Base-by-base conservation (phyloP, 805 yeast genomes). In the Saturnispora sekii region DNA sequence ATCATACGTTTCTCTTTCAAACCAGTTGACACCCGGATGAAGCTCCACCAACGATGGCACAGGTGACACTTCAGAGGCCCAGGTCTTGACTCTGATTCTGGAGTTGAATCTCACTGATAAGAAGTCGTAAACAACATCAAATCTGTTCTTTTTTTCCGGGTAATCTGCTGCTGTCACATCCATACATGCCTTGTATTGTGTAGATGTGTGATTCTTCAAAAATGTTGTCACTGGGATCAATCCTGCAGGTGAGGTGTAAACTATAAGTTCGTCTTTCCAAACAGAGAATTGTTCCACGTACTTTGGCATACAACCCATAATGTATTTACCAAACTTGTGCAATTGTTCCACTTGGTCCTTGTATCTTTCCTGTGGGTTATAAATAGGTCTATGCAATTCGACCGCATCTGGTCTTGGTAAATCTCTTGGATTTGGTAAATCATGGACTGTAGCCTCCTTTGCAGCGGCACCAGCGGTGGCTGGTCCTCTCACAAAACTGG, bases 141-240 rank as follows among this genome's bases (percentile, higher is more conserved):
- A 86, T 61, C 95, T 76, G 68, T 84, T 82, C 40, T 79, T 72
- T 67, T 94, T 78, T 11, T 85, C 71, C 33, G 95, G 95, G 63
- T 77, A 86, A 65, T 86, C 95, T 18, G 79, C 95, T 11, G 86
- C 94, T 30, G 95, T 86, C 46, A 86, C 75, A 61, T 86, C 93
- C 73, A 83, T 72, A 45, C 81, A 79, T 8, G 81, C 63, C 63
- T 83, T 86, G 68, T 76, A 86, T 66, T 86, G 94, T 12, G 87
- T 72, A 2, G 94, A 72, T 17, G 90, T 79, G 64, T 86, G 95
- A 63, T 84, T 76, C 55, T 76, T 77, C 64, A 86, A 69, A 59
- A 83, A 86, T 17, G 74, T 64, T 61, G 80, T 65, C 47, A 78
- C 78, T n/a, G 87, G 93, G 52, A 77, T 69, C 45, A 86, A 62